A percentile compares a stretch with the other conserved stretches of the same genome.
Evolutionary conservation across 2,329 filamentous ascomycete species (phyloP).

Genomic region (Epichloe gansuensis): DNA sequence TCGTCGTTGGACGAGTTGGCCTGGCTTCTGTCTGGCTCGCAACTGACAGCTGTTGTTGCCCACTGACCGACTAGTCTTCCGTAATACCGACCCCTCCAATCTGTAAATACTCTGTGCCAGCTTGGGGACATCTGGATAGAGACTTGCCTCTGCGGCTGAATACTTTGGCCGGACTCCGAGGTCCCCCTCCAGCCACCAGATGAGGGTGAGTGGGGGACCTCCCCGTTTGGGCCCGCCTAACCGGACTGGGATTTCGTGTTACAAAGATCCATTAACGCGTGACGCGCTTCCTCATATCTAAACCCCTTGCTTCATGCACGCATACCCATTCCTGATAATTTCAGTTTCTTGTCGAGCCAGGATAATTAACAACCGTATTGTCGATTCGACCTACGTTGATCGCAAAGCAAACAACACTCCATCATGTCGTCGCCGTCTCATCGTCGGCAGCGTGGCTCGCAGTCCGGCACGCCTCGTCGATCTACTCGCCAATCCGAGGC

Average conservation of each 20-base stretch:
- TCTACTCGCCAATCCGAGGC: constrained; percentile 26
- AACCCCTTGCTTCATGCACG: background rate
- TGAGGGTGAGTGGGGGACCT: background rate
- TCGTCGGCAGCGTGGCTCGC: constrained; percentile 38
- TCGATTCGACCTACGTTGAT: background rate
- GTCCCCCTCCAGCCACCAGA: background rate
- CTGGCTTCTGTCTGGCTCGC: background rate
- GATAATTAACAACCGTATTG: background rate
- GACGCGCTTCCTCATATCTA: background rate
- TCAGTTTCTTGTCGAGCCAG: background rate
- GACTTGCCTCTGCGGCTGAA: background rate
- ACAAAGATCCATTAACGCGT: constrained; percentile 1
- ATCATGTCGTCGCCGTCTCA: constrained; percentile 32
- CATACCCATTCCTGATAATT: background rate
- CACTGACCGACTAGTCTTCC: background rate
- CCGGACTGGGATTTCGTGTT: background rate
- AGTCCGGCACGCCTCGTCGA: constrained; percentile 31
- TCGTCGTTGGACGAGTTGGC: background rate
- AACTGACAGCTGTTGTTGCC: constrained; percentile 1
- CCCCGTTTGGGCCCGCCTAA: background rate
- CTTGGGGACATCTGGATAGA: no score
- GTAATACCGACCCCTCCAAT: no score
- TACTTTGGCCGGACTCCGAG: constrained; percentile 1
- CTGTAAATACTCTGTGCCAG: no score
- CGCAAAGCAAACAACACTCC: constrained; percentile 1